Conservation (phyloP, 1,284 basidiomycete genomes). For the Pholiota adiposa region DNA sequence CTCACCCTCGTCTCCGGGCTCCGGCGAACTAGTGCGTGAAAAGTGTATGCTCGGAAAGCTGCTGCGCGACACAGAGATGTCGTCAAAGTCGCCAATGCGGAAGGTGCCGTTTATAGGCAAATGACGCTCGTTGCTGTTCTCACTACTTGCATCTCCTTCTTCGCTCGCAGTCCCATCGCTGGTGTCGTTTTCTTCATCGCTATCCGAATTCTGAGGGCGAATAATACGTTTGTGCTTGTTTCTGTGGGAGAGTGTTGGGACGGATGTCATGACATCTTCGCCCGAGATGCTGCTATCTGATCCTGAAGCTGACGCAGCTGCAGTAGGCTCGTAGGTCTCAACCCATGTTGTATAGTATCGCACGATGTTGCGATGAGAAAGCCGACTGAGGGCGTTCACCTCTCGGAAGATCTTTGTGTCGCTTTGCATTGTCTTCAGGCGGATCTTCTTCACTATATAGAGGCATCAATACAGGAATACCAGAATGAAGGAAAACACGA, state of each 20-base stretch:
- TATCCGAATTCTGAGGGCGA: conserved; percentile 1
- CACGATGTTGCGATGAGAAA: conserved; percentile 91
- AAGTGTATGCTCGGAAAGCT: conserved; percentile 86
- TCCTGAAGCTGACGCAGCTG: conserved; percentile 47
- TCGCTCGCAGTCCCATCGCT: neutral
- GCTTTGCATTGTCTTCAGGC: conserved; percentile 77
- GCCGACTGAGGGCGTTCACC: conserved; percentile 85
- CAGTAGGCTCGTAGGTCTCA: conserved; percentile 62
- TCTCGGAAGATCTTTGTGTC: conserved; percentile 91
- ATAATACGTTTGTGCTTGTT: conserved; percentile 9
- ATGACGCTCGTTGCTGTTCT: conserved; percentile 27
- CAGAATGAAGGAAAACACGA: neutral
- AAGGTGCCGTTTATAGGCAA: conserved; percentile 53
- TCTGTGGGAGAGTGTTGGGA: conserved; percentile 33
- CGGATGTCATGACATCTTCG: conserved; percentile 56
- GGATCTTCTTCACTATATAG: conserved; percentile 83
- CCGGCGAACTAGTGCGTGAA: conserved; percentile 44
- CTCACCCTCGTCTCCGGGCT: conserved; percentile 23
- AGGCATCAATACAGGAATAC: neutral
- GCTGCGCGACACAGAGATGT: conserved; percentile 50
- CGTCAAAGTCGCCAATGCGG: conserved; percentile 62
- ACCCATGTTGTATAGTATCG: conserved; percentile 89
- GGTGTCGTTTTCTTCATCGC: neutral
- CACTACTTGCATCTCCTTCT: neutral
- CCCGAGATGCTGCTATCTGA: conserved; percentile 39